phyloP scores from a whole-genome alignment of 306 rosid species.

The Sicyos baderoa region DNA sequence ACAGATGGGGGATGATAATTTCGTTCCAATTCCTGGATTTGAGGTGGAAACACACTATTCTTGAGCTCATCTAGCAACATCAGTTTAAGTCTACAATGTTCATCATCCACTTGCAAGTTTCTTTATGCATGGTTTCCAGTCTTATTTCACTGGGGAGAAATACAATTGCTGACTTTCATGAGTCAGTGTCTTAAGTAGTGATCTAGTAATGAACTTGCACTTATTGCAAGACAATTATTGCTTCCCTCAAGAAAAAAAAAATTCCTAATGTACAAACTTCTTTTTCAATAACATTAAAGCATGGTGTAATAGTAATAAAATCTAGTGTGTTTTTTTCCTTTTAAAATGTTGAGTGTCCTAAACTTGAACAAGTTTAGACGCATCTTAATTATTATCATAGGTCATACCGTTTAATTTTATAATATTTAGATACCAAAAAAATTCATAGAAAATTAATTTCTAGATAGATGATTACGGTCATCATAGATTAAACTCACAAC shows the following conservation, averaged over 20 bases:
- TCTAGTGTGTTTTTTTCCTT: too few species aligned
- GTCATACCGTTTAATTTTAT: too few species aligned
- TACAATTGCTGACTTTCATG: neutral
- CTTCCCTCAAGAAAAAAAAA: neutral
- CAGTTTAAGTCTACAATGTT: slow-evolving; percentile 17
- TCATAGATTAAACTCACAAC: too few species aligned
- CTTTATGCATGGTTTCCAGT: neutral
- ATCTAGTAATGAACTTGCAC: neutral
- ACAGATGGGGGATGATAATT: slow-evolving; percentile 71
- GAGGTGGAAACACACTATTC: slow-evolving; percentile 42
- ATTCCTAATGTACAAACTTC: neutral
- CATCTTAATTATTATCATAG: too few species aligned
- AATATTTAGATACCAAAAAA: too few species aligned
- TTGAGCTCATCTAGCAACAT: slow-evolving; percentile 25
- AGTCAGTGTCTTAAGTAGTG: neutral
- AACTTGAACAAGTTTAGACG: too few species aligned
- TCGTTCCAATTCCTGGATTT: slow-evolving; percentile 56
- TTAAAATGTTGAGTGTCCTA: too few species aligned
- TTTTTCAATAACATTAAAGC: neutral
- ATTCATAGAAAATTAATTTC: too few species aligned
- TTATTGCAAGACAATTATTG: neutral
- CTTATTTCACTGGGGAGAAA: neutral
- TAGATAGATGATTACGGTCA: too few species aligned
- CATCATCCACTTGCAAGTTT: neutral
- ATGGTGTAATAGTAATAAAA: neutral